Base-by-base conservation (phyloP, 768 basidiomycete genomes). In the Lactifluus rugatus region DNA sequence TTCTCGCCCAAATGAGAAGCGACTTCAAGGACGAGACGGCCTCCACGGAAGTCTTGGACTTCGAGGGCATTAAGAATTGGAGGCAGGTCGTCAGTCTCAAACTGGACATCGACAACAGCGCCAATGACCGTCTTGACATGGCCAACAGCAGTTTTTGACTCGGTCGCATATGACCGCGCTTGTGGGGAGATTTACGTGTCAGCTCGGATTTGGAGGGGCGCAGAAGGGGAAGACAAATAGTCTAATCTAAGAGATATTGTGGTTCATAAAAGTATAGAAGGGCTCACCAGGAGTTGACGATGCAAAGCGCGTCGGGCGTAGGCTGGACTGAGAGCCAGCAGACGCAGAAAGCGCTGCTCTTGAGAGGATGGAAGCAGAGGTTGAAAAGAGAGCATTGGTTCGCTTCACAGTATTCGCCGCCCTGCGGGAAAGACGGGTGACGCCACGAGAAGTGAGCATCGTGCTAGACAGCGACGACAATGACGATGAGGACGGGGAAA, bases 61-160 rank as follows among this genome's bases (percentile, higher is more conserved):
- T 99, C 96, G 66, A 99, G 89, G 67, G 96, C 96, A 73, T 98
- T 98, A 69, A 99, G 84, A 74, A 99, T 98, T 64, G 94, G 90
- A 51, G 96, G 96, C 42, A 98, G 88, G 77, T 84, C 79, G 66
- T 95, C 94, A 50, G 85, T 83, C 66, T 95, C 94, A 70, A 98
- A 98, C 75, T 97, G 93, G 66, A 99, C 96, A 72, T 99, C 96
- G 70, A 99, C 96, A 76, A 99, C 96, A 76, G 96, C 95, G 88
- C 96, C 96, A 75, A 99, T 99, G 81, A 99, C 94, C 67, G 93
- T 94, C 81, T 97, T 96, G 70, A 97, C 89, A 47, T 81, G 75
- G 66, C 94, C 94, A 67, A 80, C 74, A 54, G 79, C 72, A 65
- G 67, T 73, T 77, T 83, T 86, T 59, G 89, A 81, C 73, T 95